Percentiles rank a stretch among this genome's conserved stretches.
phyloP scores from a whole-genome alignment of 2,329 filamentous ascomycete genomes.

The Hysterium pulicare region DNA sequence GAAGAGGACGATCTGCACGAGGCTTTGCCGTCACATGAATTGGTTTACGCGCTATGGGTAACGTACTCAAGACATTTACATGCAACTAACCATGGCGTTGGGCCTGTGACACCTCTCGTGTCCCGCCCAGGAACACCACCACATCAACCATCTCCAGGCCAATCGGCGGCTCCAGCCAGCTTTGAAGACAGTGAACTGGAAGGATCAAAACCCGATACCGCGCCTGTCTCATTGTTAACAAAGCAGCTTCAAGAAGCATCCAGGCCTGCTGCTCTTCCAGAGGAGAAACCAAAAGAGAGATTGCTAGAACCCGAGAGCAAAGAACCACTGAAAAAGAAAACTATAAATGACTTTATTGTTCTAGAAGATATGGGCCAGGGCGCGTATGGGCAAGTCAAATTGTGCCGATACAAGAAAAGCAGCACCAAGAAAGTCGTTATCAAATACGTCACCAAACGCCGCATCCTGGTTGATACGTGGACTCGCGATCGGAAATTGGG shows the following conservation, averaged over 20 bases:
- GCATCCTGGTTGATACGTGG: slow-evolving; percentile 98
- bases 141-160: slow-evolving; percentile 75
- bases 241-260: slow-evolving; percentile 51
- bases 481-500: slow-evolving; percentile 88
- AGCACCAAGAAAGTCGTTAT: slow-evolving; percentile 80
- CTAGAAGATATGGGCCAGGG: slow-evolving; percentile 98
- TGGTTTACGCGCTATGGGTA: slow-evolving; percentile 94
- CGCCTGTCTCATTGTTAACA: slow-evolving; percentile 47
- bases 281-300: slow-evolving; percentile 24
- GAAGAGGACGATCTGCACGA: slow-evolving; percentile 49
- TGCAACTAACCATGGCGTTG: slow-evolving; percentile 61
- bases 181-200: slow-evolving; percentile 35
- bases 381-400: slow-evolving; percentile 95
- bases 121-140: slow-evolving; percentile 68
- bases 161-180: slow-evolving; percentile 49
- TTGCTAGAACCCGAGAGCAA: slow-evolving; percentile 14
- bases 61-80: slow-evolving; percentile 94
- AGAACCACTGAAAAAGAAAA: slow-evolving; percentile 60
- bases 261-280: slow-evolving; percentile 43
- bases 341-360: slow-evolving; percentile 85
- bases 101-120: slow-evolving; percentile 61
- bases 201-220: slow-evolving; percentile 30
- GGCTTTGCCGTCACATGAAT: slow-evolving; percentile 57
- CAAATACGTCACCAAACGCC: slow-evolving; percentile 95
- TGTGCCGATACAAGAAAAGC: slow-evolving; percentile 79